phyloP scores from a whole-genome alignment of 2,329 filamentous ascomycete species.

The Chaetomiaceae sp. region DNA sequence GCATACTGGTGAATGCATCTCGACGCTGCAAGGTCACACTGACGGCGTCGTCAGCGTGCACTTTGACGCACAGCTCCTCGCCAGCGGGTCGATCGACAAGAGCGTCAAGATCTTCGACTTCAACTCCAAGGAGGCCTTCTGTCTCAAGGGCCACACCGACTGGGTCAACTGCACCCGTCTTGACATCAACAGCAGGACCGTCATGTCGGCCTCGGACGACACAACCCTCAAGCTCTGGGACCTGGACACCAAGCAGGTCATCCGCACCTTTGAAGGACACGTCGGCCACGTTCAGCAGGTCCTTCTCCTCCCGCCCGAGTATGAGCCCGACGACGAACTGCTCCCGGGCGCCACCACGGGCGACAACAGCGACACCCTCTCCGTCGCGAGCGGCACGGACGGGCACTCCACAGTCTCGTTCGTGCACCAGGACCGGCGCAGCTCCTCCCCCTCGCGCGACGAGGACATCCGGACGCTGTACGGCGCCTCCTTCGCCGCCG shows the following conservation, averaged over 20 bases:
- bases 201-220: constrained; percentile 92
- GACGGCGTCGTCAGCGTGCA: constrained; percentile 83
- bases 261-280: constrained; percentile 77
- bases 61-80: constrained; percentile 78
- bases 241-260: constrained; percentile 73
- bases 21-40: constrained; percentile 72
- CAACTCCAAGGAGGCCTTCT: constrained; percentile 72
- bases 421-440: constrained; percentile 19
- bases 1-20: constrained; percentile 82
- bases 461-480: constrained; percentile 51
- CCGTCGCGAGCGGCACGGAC: constrained; percentile 44
- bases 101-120: constrained; percentile 94
- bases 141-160: constrained; percentile 78
- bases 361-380: constrained; percentile 51
- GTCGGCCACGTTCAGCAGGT: constrained; percentile 95
- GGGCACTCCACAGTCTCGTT: constrained; percentile 32
- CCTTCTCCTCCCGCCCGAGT: constrained; percentile 75
- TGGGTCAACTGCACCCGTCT: constrained; percentile 97
- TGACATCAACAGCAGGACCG: constrained; percentile 73
- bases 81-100: constrained; percentile 83
- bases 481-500: constrained; percentile 56
- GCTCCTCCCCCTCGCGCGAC: constrained; percentile 24
- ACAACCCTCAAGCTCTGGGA: constrained; percentile 91
- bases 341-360: constrained; percentile 37
- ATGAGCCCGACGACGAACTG: constrained; percentile 73